Evolutionary conservation across 306 rosid species (phyloP), one percentile per base, ranked within the genome.

Genomic region (Trifolium repens): DNA sequence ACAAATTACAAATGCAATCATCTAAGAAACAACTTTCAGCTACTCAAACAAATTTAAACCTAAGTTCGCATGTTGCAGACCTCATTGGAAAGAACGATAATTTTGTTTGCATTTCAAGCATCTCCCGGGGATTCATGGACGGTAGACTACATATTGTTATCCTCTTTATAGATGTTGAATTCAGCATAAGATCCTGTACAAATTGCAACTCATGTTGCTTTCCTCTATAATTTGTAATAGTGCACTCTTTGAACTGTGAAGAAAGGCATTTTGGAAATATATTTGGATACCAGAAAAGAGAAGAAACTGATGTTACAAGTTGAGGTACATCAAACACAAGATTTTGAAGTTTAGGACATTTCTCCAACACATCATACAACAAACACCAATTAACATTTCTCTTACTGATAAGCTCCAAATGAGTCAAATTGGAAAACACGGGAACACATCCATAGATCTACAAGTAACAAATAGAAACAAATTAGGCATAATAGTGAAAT

Each of bases 171-270:
- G 50, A 39, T 16, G 1, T 9, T 39, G 50, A 39, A 64, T 64
- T 64, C 69, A 16, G 0, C 50, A 64, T 64, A 64, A 64, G 5
- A 10, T 64, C 3, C 17, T 64, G 50, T 39, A 19, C 50, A 39
- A 64, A 39, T 39, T n/a, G 30, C 32, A 37, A 9, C 32, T 64
- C 69, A 17, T 17, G 17, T 4, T 64, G 24, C 2, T 64, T 2
- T 65, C 70, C 52, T 16, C 52, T 17, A 17, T 65, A 65, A 39
- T 40, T 9, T 65, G 50, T 7, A 19, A 65, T 10, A 4, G 32
- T 39, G 70, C 50, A 65, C 26, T 37, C 26, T 17, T 42, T 65
- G 14, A 65, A 35, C 32, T 65, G 70, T 37, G 70, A 39, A 9
- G 32, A 65, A 65, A 65, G 70, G 8, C 69, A 16, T 34, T 39